phyloP scores from a whole-genome alignment of 352 stramenopile genomes.

The Pythium sp. region DNA sequence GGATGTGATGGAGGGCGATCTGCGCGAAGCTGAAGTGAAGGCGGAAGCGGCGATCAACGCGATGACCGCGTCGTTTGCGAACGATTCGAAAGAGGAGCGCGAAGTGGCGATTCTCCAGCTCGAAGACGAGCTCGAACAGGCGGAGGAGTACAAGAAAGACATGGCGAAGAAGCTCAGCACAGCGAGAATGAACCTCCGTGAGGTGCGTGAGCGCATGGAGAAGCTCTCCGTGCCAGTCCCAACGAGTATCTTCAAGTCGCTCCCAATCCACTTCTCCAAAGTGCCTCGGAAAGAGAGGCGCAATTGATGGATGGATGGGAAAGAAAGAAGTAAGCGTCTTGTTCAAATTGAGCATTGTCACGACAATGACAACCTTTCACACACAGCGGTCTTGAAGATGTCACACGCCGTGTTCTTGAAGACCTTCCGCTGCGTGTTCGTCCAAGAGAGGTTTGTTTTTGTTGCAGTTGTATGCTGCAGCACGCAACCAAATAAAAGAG shows the following conservation, averaged over 20 bases:
- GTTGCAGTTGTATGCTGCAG: no score
- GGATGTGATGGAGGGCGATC: constrained; percentile 49
- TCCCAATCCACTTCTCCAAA: constrained; percentile 54
- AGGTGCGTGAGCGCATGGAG: constrained; percentile 39
- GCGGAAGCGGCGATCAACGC: constrained; percentile 51
- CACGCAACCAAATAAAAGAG: no score
- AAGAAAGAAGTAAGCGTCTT: no score
- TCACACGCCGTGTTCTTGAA: no score
- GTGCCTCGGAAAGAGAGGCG: constrained; percentile 12
- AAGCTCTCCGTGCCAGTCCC: constrained; percentile 19
- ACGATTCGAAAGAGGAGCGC: constrained; percentile 32
- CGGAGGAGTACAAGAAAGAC: constrained; percentile 48
- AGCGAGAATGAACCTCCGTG: constrained; percentile 27
- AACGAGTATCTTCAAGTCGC: constrained; percentile 8
- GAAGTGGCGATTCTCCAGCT: constrained; percentile 46
- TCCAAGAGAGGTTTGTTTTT: no score
- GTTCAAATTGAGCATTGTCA: no score
- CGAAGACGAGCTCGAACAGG: constrained; percentile 59
- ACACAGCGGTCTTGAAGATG: no score
- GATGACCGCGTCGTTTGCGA: constrained; percentile 43
- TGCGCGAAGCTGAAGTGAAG: constrained; percentile 45
- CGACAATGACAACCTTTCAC: no score
- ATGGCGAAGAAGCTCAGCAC: constrained; percentile 36
- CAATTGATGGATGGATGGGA: neutral
- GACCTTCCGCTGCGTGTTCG: no score